Conservation (phyloP, 106 monocot species). For the Posidonia australis region DNA sequence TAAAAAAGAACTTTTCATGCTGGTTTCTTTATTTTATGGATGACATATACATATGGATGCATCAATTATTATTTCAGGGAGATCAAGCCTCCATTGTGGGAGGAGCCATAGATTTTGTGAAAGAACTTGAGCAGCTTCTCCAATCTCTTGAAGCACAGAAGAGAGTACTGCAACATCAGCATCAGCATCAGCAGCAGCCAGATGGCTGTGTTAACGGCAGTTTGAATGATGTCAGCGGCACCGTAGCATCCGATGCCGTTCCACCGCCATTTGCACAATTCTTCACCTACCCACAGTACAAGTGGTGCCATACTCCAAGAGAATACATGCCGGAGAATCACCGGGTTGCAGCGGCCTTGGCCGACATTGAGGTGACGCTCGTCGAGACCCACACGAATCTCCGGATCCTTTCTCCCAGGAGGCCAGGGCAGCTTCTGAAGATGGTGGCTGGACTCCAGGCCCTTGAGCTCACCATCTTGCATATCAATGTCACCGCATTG, state of each 20-base stretch:
- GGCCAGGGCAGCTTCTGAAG: slow-evolving; percentile 70
- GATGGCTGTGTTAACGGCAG: no score
- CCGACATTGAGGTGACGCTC: slow-evolving; percentile 71
- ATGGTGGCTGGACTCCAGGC: slow-evolving; percentile 64
- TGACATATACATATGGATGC: no score
- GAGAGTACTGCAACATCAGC: slow-evolving; percentile 32
- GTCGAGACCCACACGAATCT: slow-evolving; percentile 72
- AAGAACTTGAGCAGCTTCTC: slow-evolving; percentile 85
- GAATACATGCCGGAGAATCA: slow-evolving; percentile 22
- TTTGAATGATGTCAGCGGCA: no score
- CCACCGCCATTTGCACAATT: slow-evolving; percentile 68
- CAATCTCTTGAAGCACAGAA: slow-evolving; percentile 83
- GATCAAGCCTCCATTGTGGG: slow-evolving; percentile 98
- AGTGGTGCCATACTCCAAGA: slow-evolving; percentile 46
- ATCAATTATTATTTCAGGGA: slow-evolving; percentile 32
- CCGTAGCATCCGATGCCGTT: not conserved
- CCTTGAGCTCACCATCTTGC: slow-evolving; percentile 56
- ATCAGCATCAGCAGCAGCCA: slow-evolving; percentile 5
- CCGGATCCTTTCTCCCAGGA: slow-evolving; percentile 38
- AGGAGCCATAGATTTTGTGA: slow-evolving; percentile 93
- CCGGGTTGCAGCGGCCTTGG: slow-evolving; percentile 19
- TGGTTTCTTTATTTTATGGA: not conserved
- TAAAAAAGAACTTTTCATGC: no score
- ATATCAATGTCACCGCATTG: slow-evolving; percentile 71
- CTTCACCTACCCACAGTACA: slow-evolving; percentile 80